Base-by-base conservation (phyloP, 108 stramenopile genomes). In the Pseudonitzschia delicatissima region DNA sequence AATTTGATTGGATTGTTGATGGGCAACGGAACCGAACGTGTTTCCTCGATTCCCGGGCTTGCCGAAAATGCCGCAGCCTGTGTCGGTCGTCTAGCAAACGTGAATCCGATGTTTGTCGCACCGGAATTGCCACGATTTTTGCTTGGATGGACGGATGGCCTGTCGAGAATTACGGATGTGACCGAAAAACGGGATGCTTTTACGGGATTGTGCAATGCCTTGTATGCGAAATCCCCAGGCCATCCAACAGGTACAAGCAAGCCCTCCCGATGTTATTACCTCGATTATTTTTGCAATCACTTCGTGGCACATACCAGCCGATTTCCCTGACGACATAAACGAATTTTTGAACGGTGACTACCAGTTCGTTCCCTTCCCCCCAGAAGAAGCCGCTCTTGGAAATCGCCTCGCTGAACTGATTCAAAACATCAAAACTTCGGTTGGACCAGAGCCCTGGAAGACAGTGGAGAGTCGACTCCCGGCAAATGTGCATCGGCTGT, bases 1-100 rank as follows among this genome's bases (percentile, higher is more conserved):
- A 69, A 77, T 6, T 75, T 93, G 62, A 86, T 94, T 60, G 80
- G 86, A 2, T 66, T 90, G 3, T 63, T 94, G 59, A 94, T 96
- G 91, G 90, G 88, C 9, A 83, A 88, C 45, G 83, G 81, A 20
- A 59, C 68, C 59, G 78, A 69, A 55, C 50, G 79, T 3, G 79
- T 77, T 4, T 57, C 65, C 1, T 62, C 63, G 3, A 58, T 92
- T 35, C 84, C 86, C 13, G 89, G 91, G 18, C 61, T 94, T n/a
- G 76, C 82, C 7, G 95, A 94, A 77, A 96, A 96, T 79, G 84
- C 90, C 4, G 85, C 93, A 12, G 87, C 91, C 11, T 90, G 92
- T 51, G 80, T 90, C 49, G 95, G 95, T 29, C 82, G 95, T 27
- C 69, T 96, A 51, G 90, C 93, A 21, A 81, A 67, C 26, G 87